A percentile compares a stretch with the other conserved stretches of the same genome.
Conservation (phyloP, 495 filamentous ascomycete species). For the Trichoderma asperelloides region DNA sequence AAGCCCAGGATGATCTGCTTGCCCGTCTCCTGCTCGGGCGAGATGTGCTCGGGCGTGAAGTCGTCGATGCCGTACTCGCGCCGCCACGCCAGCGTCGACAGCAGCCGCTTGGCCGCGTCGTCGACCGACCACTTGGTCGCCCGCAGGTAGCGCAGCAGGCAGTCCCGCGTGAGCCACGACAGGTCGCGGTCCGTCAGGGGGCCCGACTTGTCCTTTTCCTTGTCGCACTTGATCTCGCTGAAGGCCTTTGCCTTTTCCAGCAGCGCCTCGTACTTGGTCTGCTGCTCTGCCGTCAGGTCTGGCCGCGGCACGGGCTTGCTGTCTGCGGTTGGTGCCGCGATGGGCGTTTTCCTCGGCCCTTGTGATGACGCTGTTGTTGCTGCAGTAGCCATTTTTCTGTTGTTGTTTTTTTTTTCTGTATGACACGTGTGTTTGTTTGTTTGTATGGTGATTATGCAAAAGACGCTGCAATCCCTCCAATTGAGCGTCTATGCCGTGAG, state of each 20-base stretch:
- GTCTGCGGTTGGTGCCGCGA: slow-evolving; percentile 49
- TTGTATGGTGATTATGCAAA: too few relatives aligned
- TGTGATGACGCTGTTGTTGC: background rate
- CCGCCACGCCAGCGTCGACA: slow-evolving; percentile 76
- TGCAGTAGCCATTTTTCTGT: background rate
- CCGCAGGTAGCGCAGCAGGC: slow-evolving; percentile 83
- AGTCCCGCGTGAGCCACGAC: slow-evolving; percentile 86
- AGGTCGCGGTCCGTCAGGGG: slow-evolving; percentile 72
- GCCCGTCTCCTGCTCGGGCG: slow-evolving; percentile 86
- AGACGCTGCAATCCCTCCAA: too few relatives aligned
- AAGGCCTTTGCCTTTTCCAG: slow-evolving; percentile 58
- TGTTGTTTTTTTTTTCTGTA: background rate
- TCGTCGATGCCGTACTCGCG: slow-evolving; percentile 72
- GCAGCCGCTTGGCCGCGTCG: slow-evolving; percentile 68
- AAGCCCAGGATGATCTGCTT: slow-evolving; percentile 87
- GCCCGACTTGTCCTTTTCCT: slow-evolving; percentile 46
- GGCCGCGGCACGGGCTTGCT: slow-evolving; percentile 44
- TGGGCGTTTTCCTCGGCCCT: slow-evolving; percentile 48
- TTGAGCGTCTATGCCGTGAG: too few relatives aligned
- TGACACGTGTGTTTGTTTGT: background rate
- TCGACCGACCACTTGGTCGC: slow-evolving; percentile 82
- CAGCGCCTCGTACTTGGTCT: slow-evolving; percentile 70
- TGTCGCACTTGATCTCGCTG: slow-evolving; percentile 59
- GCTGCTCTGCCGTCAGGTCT: slow-evolving; percentile 64
- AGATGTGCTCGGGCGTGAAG: slow-evolving; percentile 74